Evolutionary conservation across 768 basidiomycete genomes (phyloP), one percentile per base, ranked within the genome.

Genomic region (Obba rivulosa): DNA sequence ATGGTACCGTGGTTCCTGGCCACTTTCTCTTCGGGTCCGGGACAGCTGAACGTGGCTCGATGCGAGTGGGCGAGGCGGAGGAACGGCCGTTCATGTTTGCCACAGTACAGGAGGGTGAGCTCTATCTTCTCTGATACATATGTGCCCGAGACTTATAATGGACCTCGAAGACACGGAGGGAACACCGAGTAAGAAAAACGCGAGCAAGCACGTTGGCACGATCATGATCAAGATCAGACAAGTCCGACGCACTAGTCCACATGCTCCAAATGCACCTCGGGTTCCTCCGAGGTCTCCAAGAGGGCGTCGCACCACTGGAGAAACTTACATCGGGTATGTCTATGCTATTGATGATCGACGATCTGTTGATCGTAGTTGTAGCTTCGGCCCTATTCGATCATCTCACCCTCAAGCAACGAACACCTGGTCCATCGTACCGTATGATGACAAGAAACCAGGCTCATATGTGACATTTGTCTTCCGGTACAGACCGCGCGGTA

Each of bases 381-480:
- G 80, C 2, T 81, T 76, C 52, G 78, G 81, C 8, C 61, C 69
- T 36, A 72, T 80, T 37, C 62, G 51, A 21, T 50, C 43, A 24
- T 60, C 72, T 8, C 63, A 63, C 17, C 58, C 63, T 22, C 81
- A 80, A 51, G 68, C 64, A 47, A 66, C 69, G 3, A 55, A 58
- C 21, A 87, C 84, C 9, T 85, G 80, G 81, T 60, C 65, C 3
- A 72, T 83, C 9, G 64, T 68, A 43, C 68, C 80, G 0, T 70
- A 77, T 54, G 76, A 77, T 24, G 60, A 66, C 22, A 59, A 64
- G 14, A 49, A 57, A 17, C 63, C 63, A 7, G 57, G 61, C 3
- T 76, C 81, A n/a, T 78, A 75, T 46, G 80, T 85, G 21, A 77
- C 80, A 14, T 87, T 87, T 57, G 68, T 78, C 2, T 88, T 87